phyloP scores from a whole-genome alignment of 192 early-diverging fungal species.

The Chytriomyces sp. region DNA sequence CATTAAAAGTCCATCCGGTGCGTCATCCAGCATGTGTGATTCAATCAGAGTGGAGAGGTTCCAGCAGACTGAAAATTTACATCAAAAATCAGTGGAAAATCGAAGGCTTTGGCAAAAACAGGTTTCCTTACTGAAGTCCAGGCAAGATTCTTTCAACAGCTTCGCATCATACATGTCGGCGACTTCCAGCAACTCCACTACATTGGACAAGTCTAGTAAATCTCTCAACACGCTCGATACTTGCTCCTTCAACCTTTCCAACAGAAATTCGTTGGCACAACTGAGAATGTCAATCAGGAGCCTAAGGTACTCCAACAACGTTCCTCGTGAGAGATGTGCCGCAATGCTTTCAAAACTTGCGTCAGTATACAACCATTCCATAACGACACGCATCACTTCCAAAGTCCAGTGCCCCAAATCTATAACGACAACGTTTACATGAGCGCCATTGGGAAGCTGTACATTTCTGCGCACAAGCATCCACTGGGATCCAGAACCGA shows the following conservation, averaged over 20 bases:
- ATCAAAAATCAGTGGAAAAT: not conserved
- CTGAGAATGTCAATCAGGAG: slow-evolving; percentile 62
- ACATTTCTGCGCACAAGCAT: slow-evolving; percentile 21
- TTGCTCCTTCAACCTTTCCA: slow-evolving; percentile 49
- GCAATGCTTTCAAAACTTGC: slow-evolving; percentile 36
- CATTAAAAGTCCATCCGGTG: slow-evolving; percentile 29
- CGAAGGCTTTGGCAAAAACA: not conserved
- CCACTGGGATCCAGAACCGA: slow-evolving; percentile 59
- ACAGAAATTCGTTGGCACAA: slow-evolving; percentile 69
- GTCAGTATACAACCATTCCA: slow-evolving; percentile 64
- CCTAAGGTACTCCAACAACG: slow-evolving; percentile 53
- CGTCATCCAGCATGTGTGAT: slow-evolving; percentile 20
- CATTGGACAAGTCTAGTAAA: slow-evolving; percentile 54
- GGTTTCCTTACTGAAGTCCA: slow-evolving; percentile 51
- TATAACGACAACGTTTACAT: slow-evolving; percentile 40
- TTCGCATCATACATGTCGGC: slow-evolving; percentile 58
- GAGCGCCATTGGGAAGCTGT: not conserved
- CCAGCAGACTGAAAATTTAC: slow-evolving; percentile 33
- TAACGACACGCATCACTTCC: slow-evolving; percentile 58
- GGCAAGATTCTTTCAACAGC: slow-evolving; percentile 55
- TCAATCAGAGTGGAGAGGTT: slow-evolving; percentile 48
- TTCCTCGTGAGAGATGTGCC: slow-evolving; percentile 40
- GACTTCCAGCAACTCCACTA: slow-evolving; percentile 58
- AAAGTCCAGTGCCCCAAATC: slow-evolving; percentile 56
- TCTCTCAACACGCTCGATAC: slow-evolving; percentile 35